Evolutionary conservation across 208 protist genomes (phyloP).

Genomic region (Phytomonas sp.): DNA sequence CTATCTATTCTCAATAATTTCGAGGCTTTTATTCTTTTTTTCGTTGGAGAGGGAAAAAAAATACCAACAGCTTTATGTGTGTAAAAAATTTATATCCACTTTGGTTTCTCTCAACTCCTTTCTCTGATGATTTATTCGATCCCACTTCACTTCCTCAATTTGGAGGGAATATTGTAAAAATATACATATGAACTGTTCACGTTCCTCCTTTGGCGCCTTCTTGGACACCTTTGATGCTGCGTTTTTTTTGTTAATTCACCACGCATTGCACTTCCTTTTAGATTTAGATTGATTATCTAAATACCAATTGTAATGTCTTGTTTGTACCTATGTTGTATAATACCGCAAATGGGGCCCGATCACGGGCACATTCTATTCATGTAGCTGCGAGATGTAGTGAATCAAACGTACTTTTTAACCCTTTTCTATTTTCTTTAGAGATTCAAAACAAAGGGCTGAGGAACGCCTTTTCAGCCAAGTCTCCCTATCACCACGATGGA

Average conservation of each 20-base stretch:
- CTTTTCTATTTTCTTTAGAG: too few species aligned
- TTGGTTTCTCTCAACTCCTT: neutral
- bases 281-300: neutral
- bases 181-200: neutral
- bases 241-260: too few species aligned
- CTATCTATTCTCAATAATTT: neutral
- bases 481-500: neutral
- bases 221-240: neutral
- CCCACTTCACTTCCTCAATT: neutral
- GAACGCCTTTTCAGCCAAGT: too few species aligned
- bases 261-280: neutral
- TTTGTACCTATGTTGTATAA: neutral
- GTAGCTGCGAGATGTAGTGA: too few species aligned
- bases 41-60: neutral
- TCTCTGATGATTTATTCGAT: neutral
- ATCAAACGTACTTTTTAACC: too few species aligned
- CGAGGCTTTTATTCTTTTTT: neutral
- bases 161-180: neutral
- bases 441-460: too few species aligned
- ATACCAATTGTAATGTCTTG: neutral
- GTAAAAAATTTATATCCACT: neutral
- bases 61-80: neutral
- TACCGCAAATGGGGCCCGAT: neutral
- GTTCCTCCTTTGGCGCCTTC: neutral
- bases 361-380: too few species aligned